A percentile compares a stretch with the other conserved stretches of the same genome.
Conservation (phyloP, 1,284 basidiomycete genomes). For the Fomitopsis betulina region DNA sequence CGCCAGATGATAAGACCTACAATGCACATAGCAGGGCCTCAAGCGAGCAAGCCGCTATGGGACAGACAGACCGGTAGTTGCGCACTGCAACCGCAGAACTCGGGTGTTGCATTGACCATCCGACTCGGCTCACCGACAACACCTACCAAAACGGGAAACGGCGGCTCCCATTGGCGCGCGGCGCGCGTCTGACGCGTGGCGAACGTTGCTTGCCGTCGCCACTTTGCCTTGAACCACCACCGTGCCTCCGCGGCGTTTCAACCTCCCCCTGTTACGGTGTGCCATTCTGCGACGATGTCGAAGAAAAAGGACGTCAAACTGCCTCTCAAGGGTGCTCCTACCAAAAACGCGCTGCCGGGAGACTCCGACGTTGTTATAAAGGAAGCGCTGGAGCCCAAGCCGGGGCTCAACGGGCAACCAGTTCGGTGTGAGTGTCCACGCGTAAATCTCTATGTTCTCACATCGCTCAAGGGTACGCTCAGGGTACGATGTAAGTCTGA, state of each 20-base stretch:
- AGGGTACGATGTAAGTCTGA: slow-evolving; percentile 29
- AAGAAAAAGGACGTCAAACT: slow-evolving; percentile 10
- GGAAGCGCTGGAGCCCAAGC: slow-evolving; percentile 20
- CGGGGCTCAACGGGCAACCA: slow-evolving; percentile 24
- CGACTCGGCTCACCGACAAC: neutral
- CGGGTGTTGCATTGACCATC: neutral
- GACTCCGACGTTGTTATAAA: slow-evolving; percentile 19
- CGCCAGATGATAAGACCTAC: too few species aligned
- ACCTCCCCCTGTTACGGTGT: neutral
- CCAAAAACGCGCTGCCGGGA: slow-evolving; percentile 16
- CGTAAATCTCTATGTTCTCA: neutral
- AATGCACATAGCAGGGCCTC: neutral
- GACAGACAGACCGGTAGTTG: neutral
- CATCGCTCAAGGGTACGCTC: neutral
- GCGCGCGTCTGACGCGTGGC: neutral
- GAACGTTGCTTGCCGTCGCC: neutral
- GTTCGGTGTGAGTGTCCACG: slow-evolving; percentile 26
- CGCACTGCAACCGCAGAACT: neutral
- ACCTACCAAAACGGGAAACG: neutral
- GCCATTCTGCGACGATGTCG: slow-evolving; percentile 6
- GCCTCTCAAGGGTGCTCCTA: slow-evolving; percentile 5
- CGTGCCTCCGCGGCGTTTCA: neutral
- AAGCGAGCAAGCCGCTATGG: neutral
- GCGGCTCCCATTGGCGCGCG: neutral
- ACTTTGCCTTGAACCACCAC: neutral